Base-by-base conservation (phyloP, 1,284 basidiomycete species). In the Heterobasidion parviporum region DNA sequence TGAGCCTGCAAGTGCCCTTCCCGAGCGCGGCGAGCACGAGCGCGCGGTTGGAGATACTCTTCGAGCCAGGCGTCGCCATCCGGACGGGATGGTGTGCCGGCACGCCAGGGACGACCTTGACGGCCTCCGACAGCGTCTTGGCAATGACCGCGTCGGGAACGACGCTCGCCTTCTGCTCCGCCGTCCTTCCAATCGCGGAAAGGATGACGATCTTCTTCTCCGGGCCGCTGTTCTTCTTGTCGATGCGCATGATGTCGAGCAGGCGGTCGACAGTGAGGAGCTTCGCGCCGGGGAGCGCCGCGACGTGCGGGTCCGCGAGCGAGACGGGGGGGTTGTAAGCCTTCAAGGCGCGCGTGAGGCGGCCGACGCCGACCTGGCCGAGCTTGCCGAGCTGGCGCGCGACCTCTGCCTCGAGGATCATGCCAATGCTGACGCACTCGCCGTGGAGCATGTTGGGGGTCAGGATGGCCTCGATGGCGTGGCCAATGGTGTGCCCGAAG, bases 31-130 rank as follows among this genome's bases (percentile, higher is more conserved):
- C 96, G 20, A 99, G 83, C 1, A 99, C 86, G 47, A 99, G 78
- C 0, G 93, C 94, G 48, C 97, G 86, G 72, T 99, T 99, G 3
- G 94, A 98, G 64, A 99, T 92, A 65, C 92, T 95, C 76, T 99
- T 99, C 56, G 91, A 94, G 12, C 96, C 96, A 0, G 96, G 96
- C 0, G 96, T 98, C 6, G 90, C 79, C 85, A 99, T 90, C 36
- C 78, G 85, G 55, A 98, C 81, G 1, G 88, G 85, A 61, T 81
- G 77, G 56, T 87, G 80, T 36, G 70, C 67, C 48, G 92, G 82
- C 12, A 77, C 73, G 15, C 85, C 87, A 3, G 91, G 79, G 55
- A 88, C 73, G 59, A 97, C 83, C 54, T 76, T 85, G 14, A 82
- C 87, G 0, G 89, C 86, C 59, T 92, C 88, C 1, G 87, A 82